Conservation (phyloP, 768 basidiomycete genomes). For the Russula sp. region DNA sequence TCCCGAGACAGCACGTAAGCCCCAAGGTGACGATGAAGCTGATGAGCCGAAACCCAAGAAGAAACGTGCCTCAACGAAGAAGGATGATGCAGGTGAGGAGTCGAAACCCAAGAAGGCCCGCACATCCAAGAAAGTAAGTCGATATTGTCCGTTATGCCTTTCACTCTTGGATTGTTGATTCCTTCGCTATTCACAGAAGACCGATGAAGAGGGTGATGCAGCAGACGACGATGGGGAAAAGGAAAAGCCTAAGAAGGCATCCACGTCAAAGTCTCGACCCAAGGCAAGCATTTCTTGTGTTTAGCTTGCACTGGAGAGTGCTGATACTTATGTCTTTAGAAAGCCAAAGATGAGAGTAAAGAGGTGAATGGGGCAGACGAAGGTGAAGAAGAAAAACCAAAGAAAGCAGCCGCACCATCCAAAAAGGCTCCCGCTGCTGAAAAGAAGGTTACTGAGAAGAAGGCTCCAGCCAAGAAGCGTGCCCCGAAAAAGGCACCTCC, state of each 20-base stretch:
- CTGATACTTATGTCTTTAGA: constrained; percentile 16
- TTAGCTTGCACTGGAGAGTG: neutral
- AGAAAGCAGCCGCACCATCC: constrained; percentile 29
- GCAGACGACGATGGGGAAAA: constrained; percentile 45
- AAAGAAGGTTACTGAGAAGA: constrained; percentile 48
- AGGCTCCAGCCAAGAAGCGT: constrained; percentile 47
- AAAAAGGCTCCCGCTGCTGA: constrained; percentile 41
- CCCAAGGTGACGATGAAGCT: constrained; percentile 44
- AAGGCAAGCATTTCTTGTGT: constrained; percentile 6
- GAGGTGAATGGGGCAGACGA: constrained; percentile 43
- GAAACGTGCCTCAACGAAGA: constrained; percentile 32
- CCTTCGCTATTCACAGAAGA: constrained; percentile 27
- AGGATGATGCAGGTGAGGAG: constrained; percentile 39
- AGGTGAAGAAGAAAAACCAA: constrained; percentile 40
- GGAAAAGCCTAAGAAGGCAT: constrained; percentile 56
- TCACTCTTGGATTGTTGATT: neutral
- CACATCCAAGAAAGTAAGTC: constrained; percentile 29
- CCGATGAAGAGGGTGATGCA: constrained; percentile 42
- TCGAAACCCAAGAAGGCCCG: constrained; percentile 38
- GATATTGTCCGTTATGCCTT: neutral
- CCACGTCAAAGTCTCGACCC: constrained; percentile 36
- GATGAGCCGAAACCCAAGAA: constrained; percentile 38
- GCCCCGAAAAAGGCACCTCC: constrained; percentile 38
- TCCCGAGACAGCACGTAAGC: constrained; percentile 66
- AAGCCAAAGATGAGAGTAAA: constrained; percentile 58